Percentiles rank a stretch among this genome's conserved stretches.
Conservation (phyloP, 495 filamentous ascomycete genomes). For the Hyaloscypha finlandica region DNA sequence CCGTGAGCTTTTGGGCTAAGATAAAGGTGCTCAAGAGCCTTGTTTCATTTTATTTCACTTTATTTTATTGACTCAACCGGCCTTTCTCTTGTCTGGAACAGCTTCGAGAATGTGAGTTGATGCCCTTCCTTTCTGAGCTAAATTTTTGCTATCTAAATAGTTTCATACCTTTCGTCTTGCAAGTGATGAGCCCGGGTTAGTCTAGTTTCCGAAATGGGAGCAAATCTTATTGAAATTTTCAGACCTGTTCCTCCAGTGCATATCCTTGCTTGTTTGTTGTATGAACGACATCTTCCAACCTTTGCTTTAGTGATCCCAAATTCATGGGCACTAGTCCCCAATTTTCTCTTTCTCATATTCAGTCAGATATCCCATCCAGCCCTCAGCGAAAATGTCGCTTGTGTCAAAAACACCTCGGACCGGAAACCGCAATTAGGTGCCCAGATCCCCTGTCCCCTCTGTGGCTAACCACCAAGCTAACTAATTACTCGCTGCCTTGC, state of each 20-base stretch:
- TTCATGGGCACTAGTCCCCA: not conserved
- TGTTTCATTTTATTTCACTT: too few species aligned
- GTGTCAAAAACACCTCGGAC: not conserved
- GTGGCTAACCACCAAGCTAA: not conserved
- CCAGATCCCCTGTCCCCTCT: not conserved
- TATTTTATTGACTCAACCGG: too few species aligned
- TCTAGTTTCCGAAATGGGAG: not conserved
- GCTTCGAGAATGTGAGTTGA: too few species aligned
- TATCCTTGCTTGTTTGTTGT: not conserved
- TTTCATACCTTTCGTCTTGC: not conserved
- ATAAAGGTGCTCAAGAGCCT: too few species aligned
- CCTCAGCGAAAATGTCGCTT: not conserved
- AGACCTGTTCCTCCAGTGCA: not conserved
- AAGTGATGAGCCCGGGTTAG: not conserved
- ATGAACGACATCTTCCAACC: not conserved
- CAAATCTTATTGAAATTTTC: not conserved
- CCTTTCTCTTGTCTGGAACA: too few species aligned
- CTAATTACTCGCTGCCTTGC: not conserved
- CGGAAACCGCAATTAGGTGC: not conserved
- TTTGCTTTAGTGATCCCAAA: not conserved
- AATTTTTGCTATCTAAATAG: not conserved
- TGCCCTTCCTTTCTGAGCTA: not conserved
- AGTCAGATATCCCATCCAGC: not conserved
- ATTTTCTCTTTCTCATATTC: not conserved
- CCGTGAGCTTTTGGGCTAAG: too few species aligned